Percentiles rank a stretch among this genome's conserved stretches.
Evolutionary conservation across 768 basidiomycete species (phyloP).

Genomic region (Crepidotus variabilis): DNA sequence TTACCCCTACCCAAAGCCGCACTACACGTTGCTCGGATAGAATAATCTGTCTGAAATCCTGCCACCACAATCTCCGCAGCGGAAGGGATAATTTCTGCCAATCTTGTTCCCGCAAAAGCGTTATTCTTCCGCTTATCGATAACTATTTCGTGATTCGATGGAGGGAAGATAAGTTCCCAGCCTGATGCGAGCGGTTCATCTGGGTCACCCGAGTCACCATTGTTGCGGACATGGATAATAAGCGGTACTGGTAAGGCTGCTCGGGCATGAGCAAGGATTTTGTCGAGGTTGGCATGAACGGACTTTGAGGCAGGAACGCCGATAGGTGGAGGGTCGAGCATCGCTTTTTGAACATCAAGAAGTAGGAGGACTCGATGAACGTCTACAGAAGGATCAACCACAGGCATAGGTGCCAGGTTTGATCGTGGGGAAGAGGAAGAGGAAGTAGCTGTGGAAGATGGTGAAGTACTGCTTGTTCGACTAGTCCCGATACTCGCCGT

Average conservation of each 20-base stretch:
- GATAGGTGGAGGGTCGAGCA: slow-evolving; percentile 42
- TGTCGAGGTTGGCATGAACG: slow-evolving; percentile 44
- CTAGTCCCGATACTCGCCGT: neutral
- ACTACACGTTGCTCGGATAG: slow-evolving; percentile 55
- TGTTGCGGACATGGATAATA: slow-evolving; percentile 69
- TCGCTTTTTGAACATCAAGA: slow-evolving; percentile 52
- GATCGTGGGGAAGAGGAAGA: neutral
- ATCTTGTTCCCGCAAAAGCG: slow-evolving; percentile 57
- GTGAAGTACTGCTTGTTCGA: neutral
- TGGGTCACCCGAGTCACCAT: slow-evolving; percentile 54
- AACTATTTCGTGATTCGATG: slow-evolving; percentile 46
- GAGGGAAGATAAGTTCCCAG: slow-evolving; percentile 59
- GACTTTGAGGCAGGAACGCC: slow-evolving; percentile 45
- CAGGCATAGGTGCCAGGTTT: slow-evolving; percentile 9
- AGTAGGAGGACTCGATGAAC: slow-evolving; percentile 49
- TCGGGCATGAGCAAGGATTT: slow-evolving; percentile 49
- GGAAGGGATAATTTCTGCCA: slow-evolving; percentile 44
- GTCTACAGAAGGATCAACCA: neutral
- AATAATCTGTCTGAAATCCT: slow-evolving; percentile 68
- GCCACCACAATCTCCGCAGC: slow-evolving; percentile 63
- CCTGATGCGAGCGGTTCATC: slow-evolving; percentile 55
- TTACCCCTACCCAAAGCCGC: slow-evolving; percentile 63
- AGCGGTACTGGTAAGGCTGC: slow-evolving; percentile 42
- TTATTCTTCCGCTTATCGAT: slow-evolving; percentile 71
- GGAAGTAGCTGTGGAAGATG: neutral